Evolutionary conservation across 345 rosid genomes (phyloP), one percentile per base, ranked within the genome.

Genomic region (Clarkia xantiana): DNA sequence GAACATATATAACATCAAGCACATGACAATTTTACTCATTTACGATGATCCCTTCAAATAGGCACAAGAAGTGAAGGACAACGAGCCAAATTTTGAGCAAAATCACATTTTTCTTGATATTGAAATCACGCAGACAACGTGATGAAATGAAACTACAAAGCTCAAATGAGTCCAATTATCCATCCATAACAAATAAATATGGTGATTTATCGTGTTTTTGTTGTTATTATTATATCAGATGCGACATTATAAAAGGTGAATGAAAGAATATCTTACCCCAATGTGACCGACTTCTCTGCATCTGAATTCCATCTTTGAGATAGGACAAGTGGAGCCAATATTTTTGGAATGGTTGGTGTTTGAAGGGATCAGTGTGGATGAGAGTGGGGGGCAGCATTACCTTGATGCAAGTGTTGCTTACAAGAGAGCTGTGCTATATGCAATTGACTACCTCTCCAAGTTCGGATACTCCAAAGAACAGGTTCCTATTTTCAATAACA

Each of bases 391-490:
- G 73, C 96, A 83, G 57, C 96, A 86, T 57, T 86, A 68, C 69
- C 74, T 86, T 11, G 98, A 86, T n/a, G 93, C 93, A 42, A 86
- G 77, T 44, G 82, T 79, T 53, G 96, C 98, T 39, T 83, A 79
- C 67, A 90, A 83, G 68, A 67, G 93, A 3, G 94, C 96, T 25
- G 81, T 80, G 15, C 93, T 90, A 54, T 86, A 90, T 20, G 98
- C 97, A 2, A 81, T 86, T 15, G 82, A 86, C 64, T 90, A 90
- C 65, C 82, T 83, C 48, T 79, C 75, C 41, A 90, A 83, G 67
- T 90, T 90, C 10, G 96, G 96, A 13, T 86, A 90, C 82, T 81
- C 94, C 51, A 86, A 86, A 63, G 94, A 86, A 55, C 95, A 90
- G 91, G 95, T 89, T 44, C 19, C 45, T 19, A 56, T 58, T 34